Percentiles rank a stretch among this genome's conserved stretches.
phyloP scores from a whole-genome alignment of 352 stramenopile genomes.

The Pythium biforme region DNA sequence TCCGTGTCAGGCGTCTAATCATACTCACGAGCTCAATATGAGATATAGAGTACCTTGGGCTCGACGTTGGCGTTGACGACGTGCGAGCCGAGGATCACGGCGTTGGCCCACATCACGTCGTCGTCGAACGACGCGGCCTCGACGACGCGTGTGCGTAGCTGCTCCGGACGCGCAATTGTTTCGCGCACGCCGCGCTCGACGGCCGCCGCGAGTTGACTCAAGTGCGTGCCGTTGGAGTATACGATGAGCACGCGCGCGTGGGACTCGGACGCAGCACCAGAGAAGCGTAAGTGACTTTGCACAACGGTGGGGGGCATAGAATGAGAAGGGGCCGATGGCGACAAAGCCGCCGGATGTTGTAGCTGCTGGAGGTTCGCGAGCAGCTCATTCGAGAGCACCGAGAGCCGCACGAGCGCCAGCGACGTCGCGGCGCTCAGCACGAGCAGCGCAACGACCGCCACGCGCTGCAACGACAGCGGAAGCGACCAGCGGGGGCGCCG shows the following conservation, averaged over 20 bases:
- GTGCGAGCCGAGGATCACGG: conserved; percentile 79
- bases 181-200: conserved; percentile 53
- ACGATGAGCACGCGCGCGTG: conserved; percentile 65
- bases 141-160: conserved; percentile 53
- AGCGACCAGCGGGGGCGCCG: no score
- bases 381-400: conserved; percentile 39
- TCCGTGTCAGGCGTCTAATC: no score
- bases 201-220: conserved; percentile 65
- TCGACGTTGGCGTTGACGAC: conserved; percentile 90
- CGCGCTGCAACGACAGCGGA: conserved; percentile 6
- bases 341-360: no score
- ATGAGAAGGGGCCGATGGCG: no score
- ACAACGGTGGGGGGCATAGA: no score
- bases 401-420: conserved; percentile 40
- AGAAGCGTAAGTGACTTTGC: not conserved
- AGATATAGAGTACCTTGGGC: conserved; percentile 75
- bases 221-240: conserved; percentile 66
- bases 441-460: conserved; percentile 24
- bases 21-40: no score
- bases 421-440: conserved; percentile 38
- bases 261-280: not conserved
- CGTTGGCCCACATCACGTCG: conserved; percentile 85
- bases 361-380: conserved; percentile 36
- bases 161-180: conserved; percentile 31
- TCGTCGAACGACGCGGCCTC: conserved; percentile 67